A percentile compares a stretch with the other conserved stretches of the same genome.
Conservation (phyloP, 345 rosid genomes). For the Heritiera littoralis region DNA sequence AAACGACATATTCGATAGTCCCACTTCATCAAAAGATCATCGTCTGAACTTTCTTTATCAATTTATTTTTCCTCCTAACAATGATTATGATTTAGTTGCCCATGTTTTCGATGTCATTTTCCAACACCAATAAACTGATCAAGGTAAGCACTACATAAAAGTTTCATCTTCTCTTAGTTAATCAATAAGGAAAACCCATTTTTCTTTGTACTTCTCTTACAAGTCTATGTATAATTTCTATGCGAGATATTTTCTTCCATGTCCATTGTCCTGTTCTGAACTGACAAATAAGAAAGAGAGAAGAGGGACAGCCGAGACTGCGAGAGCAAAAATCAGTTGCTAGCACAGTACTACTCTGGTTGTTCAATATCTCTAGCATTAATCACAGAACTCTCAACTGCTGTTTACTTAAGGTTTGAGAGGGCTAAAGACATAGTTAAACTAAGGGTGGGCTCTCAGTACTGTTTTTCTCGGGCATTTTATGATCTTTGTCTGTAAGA, state of each 20-base stretch:
- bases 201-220: neutral
- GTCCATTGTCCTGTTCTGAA: slow-evolving; percentile 16
- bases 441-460: neutral
- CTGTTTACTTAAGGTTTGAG: neutral
- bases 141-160: neutral
- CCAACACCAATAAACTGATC: neutral
- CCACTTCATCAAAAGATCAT: slow-evolving; percentile 27
- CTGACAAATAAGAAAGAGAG: slow-evolving; percentile 28
- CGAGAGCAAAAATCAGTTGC: slow-evolving; percentile 5
- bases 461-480: slow-evolving; percentile 29
- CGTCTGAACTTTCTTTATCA: neutral
- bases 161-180: neutral
- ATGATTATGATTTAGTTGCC: neutral
- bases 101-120: neutral
- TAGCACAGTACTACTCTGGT: neutral
- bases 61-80: neutral
- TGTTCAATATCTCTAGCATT: slow-evolving; percentile 8
- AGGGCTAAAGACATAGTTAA: neutral
- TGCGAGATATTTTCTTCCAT: slow-evolving; percentile 12
- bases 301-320: slow-evolving; percentile 11
- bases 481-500: slow-evolving; percentile 33
- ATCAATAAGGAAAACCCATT: no score
- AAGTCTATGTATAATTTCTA: neutral
- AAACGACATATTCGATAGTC: slow-evolving; percentile 8
- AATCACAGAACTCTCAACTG: neutral